Evolutionary conservation across 768 basidiomycete genomes (phyloP), one percentile per base, ranked within the genome.

Genomic region (Rhizopogon vinicolor): DNA sequence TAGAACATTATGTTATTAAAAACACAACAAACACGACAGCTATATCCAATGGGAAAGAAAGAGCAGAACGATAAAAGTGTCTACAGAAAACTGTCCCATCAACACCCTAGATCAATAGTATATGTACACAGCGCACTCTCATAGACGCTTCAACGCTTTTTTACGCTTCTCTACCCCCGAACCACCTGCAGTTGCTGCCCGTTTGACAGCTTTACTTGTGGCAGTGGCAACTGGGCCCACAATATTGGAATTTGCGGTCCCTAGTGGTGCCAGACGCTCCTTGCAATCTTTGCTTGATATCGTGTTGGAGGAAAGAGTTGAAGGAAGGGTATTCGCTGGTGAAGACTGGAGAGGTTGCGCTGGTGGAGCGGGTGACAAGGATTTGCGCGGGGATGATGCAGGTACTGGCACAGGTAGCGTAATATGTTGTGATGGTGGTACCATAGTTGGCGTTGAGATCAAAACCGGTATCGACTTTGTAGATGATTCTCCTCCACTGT

Each of bases 71-170:
- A 43, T 25, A 43, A 51, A 22, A 52, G 22, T 29, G 10, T 39
- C 16, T 29, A 43, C 33, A 43, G 16, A 44, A 28, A 29, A 40
- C 18, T 41, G 10, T 33, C 43, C 29, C 33, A 37, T 33, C 33
- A 31, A 22, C 44, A 13, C 39, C 39, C 28, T 51, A 58, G 37
- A 58, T 40, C 41, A 41, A 13, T 28, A 18, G 12, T 40, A 28
- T 58, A 52, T 39, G 37, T 51, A 56, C 44, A 54, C 3, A 28
- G 41, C 53, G 42, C 52, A 41, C 42, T 31, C 13, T 71, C 63
- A 93, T 69, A 93, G 71, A 59, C 91, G 77, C 72, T 89, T 93
- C 62, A 93, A 72, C 4, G 91, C 91, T 77, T 92, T 93, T 80
- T 93, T 93, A 69, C 91, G 77, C 75, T 93, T 93, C 72, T 91